A percentile compares a stretch with the other conserved stretches of the same genome.
Conservation (phyloP, 2,329 filamentous ascomycete genomes). For the Paraconiothyrium sp. region DNA sequence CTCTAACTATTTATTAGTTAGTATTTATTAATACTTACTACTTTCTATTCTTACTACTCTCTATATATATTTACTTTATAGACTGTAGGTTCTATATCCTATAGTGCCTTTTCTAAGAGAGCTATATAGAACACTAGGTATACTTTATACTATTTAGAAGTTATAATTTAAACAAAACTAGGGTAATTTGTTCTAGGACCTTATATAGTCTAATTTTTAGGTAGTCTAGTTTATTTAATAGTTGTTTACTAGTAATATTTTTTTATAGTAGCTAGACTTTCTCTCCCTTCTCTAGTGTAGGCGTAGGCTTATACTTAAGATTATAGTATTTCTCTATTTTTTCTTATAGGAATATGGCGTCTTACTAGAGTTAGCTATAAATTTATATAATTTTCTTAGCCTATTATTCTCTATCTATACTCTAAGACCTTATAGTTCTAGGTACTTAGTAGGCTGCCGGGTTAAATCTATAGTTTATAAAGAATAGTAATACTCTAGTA, state of each 20-base stretch:
- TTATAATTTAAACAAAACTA: constrained; percentile 4
- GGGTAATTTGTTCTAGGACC: constrained; percentile 9
- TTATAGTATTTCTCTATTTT: too few species aligned
- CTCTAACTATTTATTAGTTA: constrained; percentile 9
- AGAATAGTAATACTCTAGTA: too few species aligned
- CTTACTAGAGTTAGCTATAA: too few species aligned
- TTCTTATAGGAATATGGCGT: too few species aligned
- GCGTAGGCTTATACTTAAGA: too few species aligned
- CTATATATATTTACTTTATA: constrained; percentile 18
- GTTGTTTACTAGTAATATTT: constrained; percentile 4
- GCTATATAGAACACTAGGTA: neutral
- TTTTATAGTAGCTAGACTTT: too few species aligned
- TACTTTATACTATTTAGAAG: constrained; percentile 6
- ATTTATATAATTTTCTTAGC: too few species aligned
- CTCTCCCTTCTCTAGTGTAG: too few species aligned
- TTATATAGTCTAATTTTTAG: constrained; percentile 12
- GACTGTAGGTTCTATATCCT: constrained; percentile 4
- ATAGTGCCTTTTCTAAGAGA: constrained; percentile 14
- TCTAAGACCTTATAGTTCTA: too few species aligned
- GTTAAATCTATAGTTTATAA: too few species aligned
- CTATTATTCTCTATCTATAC: too few species aligned
- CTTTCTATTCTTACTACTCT: constrained; percentile 7
- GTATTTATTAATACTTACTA: constrained; percentile 2
- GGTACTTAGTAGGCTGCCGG: too few species aligned
- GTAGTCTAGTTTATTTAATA: constrained; percentile 9